Evolutionary conservation across 495 filamentous ascomycete genomes (phyloP).

Genomic region (Letharia lupina): DNA sequence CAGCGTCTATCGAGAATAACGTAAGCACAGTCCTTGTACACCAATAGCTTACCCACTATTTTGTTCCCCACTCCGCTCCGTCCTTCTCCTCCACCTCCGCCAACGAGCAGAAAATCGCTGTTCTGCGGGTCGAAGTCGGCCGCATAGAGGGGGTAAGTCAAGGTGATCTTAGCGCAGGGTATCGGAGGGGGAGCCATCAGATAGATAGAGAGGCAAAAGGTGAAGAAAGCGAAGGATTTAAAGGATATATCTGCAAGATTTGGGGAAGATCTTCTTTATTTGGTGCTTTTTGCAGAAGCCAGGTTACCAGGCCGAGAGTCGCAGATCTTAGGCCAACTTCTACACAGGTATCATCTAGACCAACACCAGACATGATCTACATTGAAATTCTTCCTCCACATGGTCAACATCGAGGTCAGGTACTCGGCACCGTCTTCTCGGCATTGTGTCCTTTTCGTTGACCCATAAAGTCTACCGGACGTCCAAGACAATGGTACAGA

Average conservation of each 20-base stretch:
- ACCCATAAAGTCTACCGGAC: background rate
- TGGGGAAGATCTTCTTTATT: background rate
- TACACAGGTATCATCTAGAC: background rate
- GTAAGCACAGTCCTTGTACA: conserved; percentile 2
- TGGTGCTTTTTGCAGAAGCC: background rate
- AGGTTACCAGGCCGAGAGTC: background rate
- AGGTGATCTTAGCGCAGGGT: conserved; percentile 55
- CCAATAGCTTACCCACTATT: conserved; percentile 51
- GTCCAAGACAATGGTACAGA: background rate
- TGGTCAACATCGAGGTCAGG: background rate
- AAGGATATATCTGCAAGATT: background rate
- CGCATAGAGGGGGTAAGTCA: conserved; percentile 82
- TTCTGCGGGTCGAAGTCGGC: conserved; percentile 83
- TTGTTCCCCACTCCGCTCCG: conserved; percentile 84
- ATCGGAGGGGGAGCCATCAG: conserved; percentile 49
- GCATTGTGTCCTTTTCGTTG: background rate
- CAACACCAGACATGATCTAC: background rate
- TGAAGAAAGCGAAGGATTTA: background rate
- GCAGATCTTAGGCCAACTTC: background rate
- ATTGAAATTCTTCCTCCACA: background rate
- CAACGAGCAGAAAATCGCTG: conserved; percentile 68
- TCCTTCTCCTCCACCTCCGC: conserved; percentile 80
- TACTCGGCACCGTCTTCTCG: background rate
- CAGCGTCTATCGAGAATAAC: conserved; percentile 43
- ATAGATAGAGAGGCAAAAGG: background rate